Base-by-base conservation (phyloP, 2,329 filamentous ascomycete genomes). In the Volutella citrinella region DNA sequence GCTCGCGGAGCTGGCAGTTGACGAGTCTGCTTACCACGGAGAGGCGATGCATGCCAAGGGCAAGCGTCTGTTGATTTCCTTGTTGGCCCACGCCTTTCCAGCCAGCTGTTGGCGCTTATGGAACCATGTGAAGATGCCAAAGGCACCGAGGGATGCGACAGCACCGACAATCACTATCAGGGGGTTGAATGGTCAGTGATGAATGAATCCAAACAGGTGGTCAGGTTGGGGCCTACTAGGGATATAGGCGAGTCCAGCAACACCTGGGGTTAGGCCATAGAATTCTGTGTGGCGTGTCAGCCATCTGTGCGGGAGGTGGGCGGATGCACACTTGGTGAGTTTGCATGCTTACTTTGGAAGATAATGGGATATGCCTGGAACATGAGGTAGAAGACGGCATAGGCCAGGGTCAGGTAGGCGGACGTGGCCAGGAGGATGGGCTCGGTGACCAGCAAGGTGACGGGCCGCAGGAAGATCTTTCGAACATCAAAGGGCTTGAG, bases 1-100 rank as follows among this genome's bases (percentile, higher is more conserved):
- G n/a, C n/a, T n/a, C n/a, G n/a, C n/a, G n/a, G n/a, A n/a, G n/a
- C n/a, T n/a, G n/a, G n/a, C n/a, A n/a, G n/a, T n/a, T 10, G 27
- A 10, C 18, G 11, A 18, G 15, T 25, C 55, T 30, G 70, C 72
- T 23, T 70, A 70, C 58, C 80, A 77, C 0, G 79, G 78, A n/a
- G 78, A 70, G 8, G 77, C 77, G 38, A 78, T 74, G 6, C 80
- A 80, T 4, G 62, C 64, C 13, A 65, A 50, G 57, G 73, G 42
- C 27, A 60, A 36, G 57, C 63, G 22, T 51, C 70, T 33, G 40
- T 48, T 50, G 5, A 60, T 51, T 21, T 61, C 55, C 10, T 45
- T 46, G 25, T 56, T 44, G 4, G 59, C 51, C 59, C 59, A 61
- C n/a, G 35, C 25, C 3, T 48, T 50, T 4, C 56, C 57, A 3